Percentiles rank a stretch among this genome's conserved stretches.
These are phyloP conservation scores for Colletotrichum karsti DNA, from an alignment of 2,329 filamentous ascomycete species.

Conservation along the genomic window DNA sequence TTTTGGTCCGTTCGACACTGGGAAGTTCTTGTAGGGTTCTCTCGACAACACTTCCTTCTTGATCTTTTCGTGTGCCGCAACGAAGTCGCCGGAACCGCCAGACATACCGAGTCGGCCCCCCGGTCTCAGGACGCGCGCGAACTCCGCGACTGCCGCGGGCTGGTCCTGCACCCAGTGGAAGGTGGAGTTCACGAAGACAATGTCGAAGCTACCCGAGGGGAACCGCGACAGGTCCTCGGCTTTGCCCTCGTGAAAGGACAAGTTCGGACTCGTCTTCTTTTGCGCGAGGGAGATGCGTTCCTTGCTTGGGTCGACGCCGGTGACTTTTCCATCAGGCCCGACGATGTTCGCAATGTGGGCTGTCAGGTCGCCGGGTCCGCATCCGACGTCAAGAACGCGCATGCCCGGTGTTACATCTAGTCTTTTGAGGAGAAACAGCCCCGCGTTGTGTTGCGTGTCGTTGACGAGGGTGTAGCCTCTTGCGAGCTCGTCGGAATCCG, in stretches of 20 bases:
- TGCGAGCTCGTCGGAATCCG: background rate
- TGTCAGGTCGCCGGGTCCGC: slow-evolving; percentile 11
- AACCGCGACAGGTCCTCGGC: slow-evolving; percentile 46
- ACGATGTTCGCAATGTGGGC: slow-evolving; percentile 11
- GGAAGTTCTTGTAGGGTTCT: background rate
- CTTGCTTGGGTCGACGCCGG: slow-evolving; percentile 4
- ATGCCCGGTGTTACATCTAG: background rate
- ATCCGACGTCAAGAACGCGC: slow-evolving; percentile 19
- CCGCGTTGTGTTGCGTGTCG: background rate
- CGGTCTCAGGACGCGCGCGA: slow-evolving; percentile 5
- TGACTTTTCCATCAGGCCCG: background rate
- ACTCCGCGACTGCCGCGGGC: slow-evolving; percentile 8
- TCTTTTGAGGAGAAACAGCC: slow-evolving; percentile 4
- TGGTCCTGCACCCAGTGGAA: slow-evolving; percentile 21
- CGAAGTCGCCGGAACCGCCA: slow-evolving; percentile 9
- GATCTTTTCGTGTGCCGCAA: background rate
- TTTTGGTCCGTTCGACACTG: background rate
- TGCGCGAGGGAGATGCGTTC: slow-evolving; percentile 7
- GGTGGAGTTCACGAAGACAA: slow-evolving; percentile 37
- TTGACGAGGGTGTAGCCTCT: slow-evolving; percentile 10
- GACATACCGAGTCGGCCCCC: slow-evolving; percentile 16
- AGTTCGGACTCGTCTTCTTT: background rate
- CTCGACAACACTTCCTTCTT: background rate
- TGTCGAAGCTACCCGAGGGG: slow-evolving; percentile 36
- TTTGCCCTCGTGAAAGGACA: slow-evolving; percentile 35